Evolutionary conservation across 768 basidiomycete genomes (phyloP).

Genomic region (Paxillus rubicundulus): DNA sequence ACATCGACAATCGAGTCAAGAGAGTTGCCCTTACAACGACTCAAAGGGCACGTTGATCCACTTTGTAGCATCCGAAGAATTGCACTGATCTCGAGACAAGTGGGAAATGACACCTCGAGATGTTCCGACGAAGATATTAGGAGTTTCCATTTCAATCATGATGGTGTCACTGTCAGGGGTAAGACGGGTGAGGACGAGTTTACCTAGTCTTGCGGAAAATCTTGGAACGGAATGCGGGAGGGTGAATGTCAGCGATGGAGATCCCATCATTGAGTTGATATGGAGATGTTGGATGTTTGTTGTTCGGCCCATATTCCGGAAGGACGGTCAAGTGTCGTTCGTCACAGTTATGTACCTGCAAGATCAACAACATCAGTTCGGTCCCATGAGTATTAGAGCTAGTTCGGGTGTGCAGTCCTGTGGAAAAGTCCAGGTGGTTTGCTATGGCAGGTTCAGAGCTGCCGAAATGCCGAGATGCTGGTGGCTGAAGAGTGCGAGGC

Average conservation of each 20-base stretch:
- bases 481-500: too few relatives aligned
- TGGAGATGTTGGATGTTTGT: background rate
- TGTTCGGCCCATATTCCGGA: constrained; percentile 8
- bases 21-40: constrained; percentile 62
- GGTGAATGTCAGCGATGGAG: constrained; percentile 19
- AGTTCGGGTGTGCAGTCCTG: too few relatives aligned
- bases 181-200: constrained; percentile 16
- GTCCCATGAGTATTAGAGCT: background rate
- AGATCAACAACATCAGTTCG: background rate
- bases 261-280: background rate
- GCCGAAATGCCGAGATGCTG: too few relatives aligned
- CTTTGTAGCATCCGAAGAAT: constrained; percentile 44
- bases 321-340: background rate
- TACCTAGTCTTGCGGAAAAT: constrained; percentile 29
- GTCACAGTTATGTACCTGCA: background rate
- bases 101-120: constrained; percentile 76
- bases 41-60: constrained; percentile 78
- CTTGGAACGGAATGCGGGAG: constrained; percentile 6
- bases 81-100: constrained; percentile 61
- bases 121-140: constrained; percentile 58
- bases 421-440: too few relatives aligned
- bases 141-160: constrained; percentile 52
- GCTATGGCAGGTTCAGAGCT: too few relatives aligned
- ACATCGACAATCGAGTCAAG: background rate
- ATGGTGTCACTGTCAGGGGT: background rate